Evolutionary conservation across 106 monocot species (phyloP).

Genomic region (Dioscorea zingiberensis): DNA sequence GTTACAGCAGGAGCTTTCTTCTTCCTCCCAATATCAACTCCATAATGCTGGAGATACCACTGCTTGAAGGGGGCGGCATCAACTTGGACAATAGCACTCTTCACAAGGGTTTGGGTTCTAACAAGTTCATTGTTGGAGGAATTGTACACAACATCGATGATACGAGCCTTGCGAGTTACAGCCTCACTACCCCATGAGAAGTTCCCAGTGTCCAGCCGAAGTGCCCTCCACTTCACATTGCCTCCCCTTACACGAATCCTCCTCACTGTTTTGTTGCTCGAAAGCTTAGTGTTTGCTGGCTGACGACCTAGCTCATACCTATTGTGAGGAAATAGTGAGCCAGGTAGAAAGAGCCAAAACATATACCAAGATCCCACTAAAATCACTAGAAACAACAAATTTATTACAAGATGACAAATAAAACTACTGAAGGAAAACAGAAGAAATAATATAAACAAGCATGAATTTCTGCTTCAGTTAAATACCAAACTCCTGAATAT

Average conservation of each 20-base stretch:
- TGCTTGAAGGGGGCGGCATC: constrained; percentile 92
- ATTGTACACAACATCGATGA: constrained; percentile 87
- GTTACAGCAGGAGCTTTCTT: constrained; percentile 26
- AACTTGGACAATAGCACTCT: constrained; percentile 83
- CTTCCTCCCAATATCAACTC: constrained; percentile 79
- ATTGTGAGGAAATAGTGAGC: not conserved
- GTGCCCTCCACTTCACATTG: constrained; percentile 86
- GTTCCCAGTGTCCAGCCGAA: constrained; percentile 79
- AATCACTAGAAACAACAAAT: too few species aligned
- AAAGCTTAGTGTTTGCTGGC: constrained; percentile 76
- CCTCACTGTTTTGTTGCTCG: constrained; percentile 90
- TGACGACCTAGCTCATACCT: constrained; percentile 53
- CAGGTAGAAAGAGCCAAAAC: too few species aligned
- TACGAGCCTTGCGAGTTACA: constrained; percentile 72
- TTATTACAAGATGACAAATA: not conserved
- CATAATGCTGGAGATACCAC: constrained; percentile 90
- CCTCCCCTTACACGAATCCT: constrained; percentile 79
- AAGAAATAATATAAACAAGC: not conserved
- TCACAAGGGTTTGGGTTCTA: constrained; percentile 83
- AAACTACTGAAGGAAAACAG: not conserved
- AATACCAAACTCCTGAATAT: too few species aligned
- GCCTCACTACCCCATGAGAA: constrained; percentile 92
- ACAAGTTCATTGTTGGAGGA: constrained; percentile 92
- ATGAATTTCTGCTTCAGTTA: too few species aligned
- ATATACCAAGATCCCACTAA: too few species aligned